These are phyloP conservation scores for carrot (Daucus carota) DNA, from an alignment of 129 eudicot species.

Conservation along the genomic window DH1_v3.0 NC_030385.2:5602501-5603000, in stretches of 20 bases:
- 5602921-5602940: background rate
- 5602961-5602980: background rate
- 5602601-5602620: background rate
- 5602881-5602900: background rate
- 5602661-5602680: background rate
- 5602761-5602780: background rate
- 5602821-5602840: background rate
- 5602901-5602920: background rate
- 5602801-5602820: background rate
- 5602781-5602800: background rate
- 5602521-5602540: background rate
- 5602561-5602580: background rate
- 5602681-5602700: background rate
- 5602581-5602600: background rate
- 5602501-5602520: background rate
- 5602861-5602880: background rate
- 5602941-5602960: background rate
- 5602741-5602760: background rate
- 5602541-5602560: background rate
- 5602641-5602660: background rate
- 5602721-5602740: background rate
- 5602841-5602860: background rate
- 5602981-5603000: background rate
- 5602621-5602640: background rate
- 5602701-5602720: background rate